phyloP scores from a whole-genome alignment of 495 filamentous ascomycete genomes.

The Penicillium parvum region DNA sequence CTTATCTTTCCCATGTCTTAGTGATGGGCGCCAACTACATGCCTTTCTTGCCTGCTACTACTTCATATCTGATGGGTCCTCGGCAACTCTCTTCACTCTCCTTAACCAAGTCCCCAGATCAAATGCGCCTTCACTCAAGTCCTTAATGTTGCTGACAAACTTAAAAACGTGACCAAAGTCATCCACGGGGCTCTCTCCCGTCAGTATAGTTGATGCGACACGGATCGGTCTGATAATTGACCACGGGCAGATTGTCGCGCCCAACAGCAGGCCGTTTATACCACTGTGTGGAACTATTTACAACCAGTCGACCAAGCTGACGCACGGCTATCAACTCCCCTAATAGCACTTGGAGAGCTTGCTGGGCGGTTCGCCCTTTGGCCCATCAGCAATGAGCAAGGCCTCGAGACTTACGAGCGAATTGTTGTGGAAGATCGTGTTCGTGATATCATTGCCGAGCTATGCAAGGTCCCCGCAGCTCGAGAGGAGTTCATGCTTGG shows the following conservation, averaged over 20 bases:
- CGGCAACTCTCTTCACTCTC: too few species aligned
- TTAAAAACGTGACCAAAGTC: too few species aligned
- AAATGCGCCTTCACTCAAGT: too few species aligned
- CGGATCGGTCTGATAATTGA: too few species aligned
- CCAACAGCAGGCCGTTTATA: neutral
- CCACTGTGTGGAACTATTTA: neutral
- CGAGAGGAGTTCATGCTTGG: slow-evolving; percentile 14
- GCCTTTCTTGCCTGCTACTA: too few species aligned
- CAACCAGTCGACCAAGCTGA: neutral
- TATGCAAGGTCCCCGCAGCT: slow-evolving; percentile 16
- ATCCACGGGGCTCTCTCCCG: too few species aligned
- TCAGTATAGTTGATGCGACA: too few species aligned
- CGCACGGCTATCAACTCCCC: neutral
- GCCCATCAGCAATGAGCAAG: slow-evolving; percentile 14
- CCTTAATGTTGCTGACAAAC: too few species aligned
- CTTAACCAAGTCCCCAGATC: too few species aligned
- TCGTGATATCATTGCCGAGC: slow-evolving; percentile 17
- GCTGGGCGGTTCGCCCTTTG: neutral
- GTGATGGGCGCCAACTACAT: too few species aligned
- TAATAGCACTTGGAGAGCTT: neutral
- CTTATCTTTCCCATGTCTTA: too few species aligned
- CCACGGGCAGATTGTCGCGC: neutral
- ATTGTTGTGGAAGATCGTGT: slow-evolving; percentile 18
- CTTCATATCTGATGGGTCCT: too few species aligned
- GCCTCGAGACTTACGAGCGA: slow-evolving; percentile 14